Conservation (phyloP, 2,329 filamentous ascomycete species). For the Davidsoniella australis region DNA sequence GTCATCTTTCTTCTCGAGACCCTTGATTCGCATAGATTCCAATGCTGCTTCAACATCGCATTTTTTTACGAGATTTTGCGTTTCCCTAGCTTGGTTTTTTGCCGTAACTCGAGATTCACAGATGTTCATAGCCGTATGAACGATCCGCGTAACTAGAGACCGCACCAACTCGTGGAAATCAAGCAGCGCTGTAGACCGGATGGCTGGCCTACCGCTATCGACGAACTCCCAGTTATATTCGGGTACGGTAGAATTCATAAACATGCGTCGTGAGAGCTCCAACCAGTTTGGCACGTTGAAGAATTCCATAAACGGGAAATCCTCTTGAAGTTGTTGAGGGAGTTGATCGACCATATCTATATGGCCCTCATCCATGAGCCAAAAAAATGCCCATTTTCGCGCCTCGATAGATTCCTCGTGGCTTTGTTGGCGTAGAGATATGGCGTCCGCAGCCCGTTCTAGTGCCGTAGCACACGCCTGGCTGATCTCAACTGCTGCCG, state of each 20-base stretch:
- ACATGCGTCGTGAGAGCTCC: conserved; percentile 44
- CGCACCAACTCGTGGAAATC: conserved; percentile 56
- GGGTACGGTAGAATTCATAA: conserved; percentile 53
- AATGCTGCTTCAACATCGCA: conserved; percentile 34
- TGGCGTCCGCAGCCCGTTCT: conserved; percentile 48
- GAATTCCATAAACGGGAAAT: conserved; percentile 33
- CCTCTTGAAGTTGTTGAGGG: conserved; percentile 10
- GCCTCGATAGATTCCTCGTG: conserved; percentile 44
- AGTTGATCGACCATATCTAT: not conserved
- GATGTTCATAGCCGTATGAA: conserved; percentile 53
- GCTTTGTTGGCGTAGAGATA: conserved; percentile 47
- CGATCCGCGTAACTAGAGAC: conserved; percentile 51
- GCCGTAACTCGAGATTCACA: conserved; percentile 51
- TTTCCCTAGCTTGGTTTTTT: conserved; percentile 19
- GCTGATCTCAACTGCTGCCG: conserved; percentile 57
- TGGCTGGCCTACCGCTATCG: conserved; percentile 43
- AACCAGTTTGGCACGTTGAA: conserved; percentile 46
- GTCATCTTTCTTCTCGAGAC: conserved; percentile 16
- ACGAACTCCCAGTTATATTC: conserved; percentile 52
- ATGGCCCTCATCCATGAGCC: conserved; percentile 38
- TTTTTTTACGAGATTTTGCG: conserved; percentile 15
- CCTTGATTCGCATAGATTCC: conserved; percentile 27
- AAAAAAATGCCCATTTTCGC: conserved; percentile 42
- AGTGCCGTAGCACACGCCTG: conserved; percentile 46
- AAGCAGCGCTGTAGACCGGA: conserved; percentile 58